Base-by-base conservation (phyloP, 192 early-diverging fungal genomes). In the Podila verticillata region DNA sequence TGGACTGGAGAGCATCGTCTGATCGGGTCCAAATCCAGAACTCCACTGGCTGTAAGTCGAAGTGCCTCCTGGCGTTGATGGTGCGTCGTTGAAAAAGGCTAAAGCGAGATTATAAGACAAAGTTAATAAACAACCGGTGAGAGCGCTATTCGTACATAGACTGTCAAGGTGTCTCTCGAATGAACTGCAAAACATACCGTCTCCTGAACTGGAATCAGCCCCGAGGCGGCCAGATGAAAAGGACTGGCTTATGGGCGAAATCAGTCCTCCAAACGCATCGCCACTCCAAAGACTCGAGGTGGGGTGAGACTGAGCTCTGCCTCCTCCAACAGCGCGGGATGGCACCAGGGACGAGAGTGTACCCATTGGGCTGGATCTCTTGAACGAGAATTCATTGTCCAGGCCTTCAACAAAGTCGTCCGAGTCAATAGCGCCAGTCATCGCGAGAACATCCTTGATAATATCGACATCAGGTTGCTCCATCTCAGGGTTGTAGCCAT, bases 221-320 rank as follows among this genome's bases (percentile, higher is more conserved):
- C 22, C 30, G 2, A 31, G 29, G 26, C 58, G 58, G 29, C 58
- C 22, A 19, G 69, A 64, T 0, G 70, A 63, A 65, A 68, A 68
- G 2, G 56, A 48, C 13, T 80, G 58, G 6, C 47, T 61, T 17
- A 68, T 22, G 12, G n/a, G 24, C 29, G 65, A 65, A 4, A 72
- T 68, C 8, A 66, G 60, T 34, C 70, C 68, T 5, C 48, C 47
- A 36, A 72, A 72, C 0, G 69, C 54, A 9, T 70, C 77, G 57
- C 67, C 62, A n/a, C 61, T 65, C 77, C 77, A 80, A 12, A 80
- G 62, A 63, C 77, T 72, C 30, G 77, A 31, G 22, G 65, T 61
- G 1, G 65, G 64, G 29, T 72, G 30, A 1, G 68, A 3, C 5
- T 54, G 51, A 28, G 48, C 51, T n/a, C 74, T 70, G 32, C 58